Conservation (phyloP, 805 yeast genomes). For the Kodamaea jinghongensis region DNA sequence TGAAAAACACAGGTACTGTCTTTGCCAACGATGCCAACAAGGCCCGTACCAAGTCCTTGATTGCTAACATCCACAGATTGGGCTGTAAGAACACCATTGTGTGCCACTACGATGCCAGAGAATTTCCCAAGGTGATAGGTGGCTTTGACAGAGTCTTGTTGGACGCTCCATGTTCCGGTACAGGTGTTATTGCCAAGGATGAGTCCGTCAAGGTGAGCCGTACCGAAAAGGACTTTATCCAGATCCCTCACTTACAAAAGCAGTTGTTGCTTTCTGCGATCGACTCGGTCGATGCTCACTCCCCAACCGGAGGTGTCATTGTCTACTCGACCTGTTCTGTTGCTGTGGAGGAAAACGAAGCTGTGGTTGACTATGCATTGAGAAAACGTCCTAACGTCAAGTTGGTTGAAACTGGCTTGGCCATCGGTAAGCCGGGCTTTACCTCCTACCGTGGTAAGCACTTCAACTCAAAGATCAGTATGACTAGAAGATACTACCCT, state of each 20-base stretch:
- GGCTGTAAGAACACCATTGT: slow-evolving; percentile 97
- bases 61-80: slow-evolving; percentile 95
- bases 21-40: slow-evolving; percentile 98
- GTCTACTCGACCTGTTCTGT: slow-evolving; percentile 98
- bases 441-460: slow-evolving; percentile 90
- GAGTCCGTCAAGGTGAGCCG: slow-evolving; percentile 90
- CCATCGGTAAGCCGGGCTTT: slow-evolving; percentile 95
- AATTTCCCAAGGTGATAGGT: slow-evolving; percentile 96
- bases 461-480: slow-evolving; percentile 69
- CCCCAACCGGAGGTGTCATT: slow-evolving; percentile 87
- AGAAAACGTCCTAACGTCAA: slow-evolving; percentile 95
- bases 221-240: slow-evolving; percentile 94
- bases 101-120: slow-evolving; percentile 97
- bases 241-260: slow-evolving; percentile 94
- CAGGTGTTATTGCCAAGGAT: slow-evolving; percentile 98
- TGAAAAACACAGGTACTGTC: slow-evolving; percentile 97
- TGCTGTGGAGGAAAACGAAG: slow-evolving; percentile 97
- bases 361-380: slow-evolving; percentile 96
- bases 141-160: slow-evolving; percentile 93
- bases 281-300: slow-evolving; percentile 93
- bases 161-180: slow-evolving; percentile 99
- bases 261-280: slow-evolving; percentile 92
- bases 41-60: slow-evolving; percentile 91
- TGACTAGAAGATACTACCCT: slow-evolving; percentile 95
- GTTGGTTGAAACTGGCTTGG: slow-evolving; percentile 87